Conservation (phyloP, 495 filamentous ascomycete genomes). For the Trichocladium antarcticum region DNA sequence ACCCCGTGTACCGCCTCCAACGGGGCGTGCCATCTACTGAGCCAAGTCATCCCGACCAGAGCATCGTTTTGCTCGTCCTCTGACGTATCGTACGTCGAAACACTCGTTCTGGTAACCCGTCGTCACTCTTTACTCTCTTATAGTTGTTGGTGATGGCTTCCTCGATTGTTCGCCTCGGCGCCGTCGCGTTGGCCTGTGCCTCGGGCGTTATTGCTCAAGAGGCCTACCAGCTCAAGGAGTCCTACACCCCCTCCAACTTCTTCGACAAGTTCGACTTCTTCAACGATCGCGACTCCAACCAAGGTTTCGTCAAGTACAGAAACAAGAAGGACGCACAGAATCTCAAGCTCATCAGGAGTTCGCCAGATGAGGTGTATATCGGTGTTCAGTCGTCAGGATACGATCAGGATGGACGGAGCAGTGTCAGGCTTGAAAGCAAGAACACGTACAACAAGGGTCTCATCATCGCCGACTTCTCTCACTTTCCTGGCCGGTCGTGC, state of each 20-base stretch:
- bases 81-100: conserved; percentile 41
- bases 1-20: background rate
- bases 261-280: conserved; percentile 44
- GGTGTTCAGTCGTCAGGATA: conserved; percentile 33
- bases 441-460: conserved; percentile 55
- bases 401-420: conserved; percentile 44
- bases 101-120: conserved; percentile 26
- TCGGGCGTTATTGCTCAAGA: conserved; percentile 22
- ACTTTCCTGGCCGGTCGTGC: conserved; percentile 57
- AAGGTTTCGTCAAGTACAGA: conserved; percentile 56
- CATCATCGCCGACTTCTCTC: conserved; percentile 57
- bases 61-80: conserved; percentile 33
- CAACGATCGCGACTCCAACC: conserved; percentile 46
- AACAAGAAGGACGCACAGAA: conserved; percentile 39
- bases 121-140: conserved; percentile 13
- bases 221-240: conserved; percentile 33
- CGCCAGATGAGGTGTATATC: conserved; percentile 37
- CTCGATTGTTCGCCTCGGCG: conserved; percentile 32
- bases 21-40: conserved; percentile 1
- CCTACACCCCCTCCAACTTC: conserved; percentile 41
- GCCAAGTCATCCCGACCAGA: conserved; percentile 19
- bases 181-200: conserved; percentile 29
- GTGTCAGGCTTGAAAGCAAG: conserved; percentile 58
- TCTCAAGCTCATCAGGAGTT: conserved; percentile 43
- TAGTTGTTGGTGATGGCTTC: conserved; percentile 31